A percentile compares a stretch with the other conserved stretches of the same genome.
phyloP scores from a whole-genome alignment of 1,284 basidiomycete genomes.

The Athelia sp. region DNA sequence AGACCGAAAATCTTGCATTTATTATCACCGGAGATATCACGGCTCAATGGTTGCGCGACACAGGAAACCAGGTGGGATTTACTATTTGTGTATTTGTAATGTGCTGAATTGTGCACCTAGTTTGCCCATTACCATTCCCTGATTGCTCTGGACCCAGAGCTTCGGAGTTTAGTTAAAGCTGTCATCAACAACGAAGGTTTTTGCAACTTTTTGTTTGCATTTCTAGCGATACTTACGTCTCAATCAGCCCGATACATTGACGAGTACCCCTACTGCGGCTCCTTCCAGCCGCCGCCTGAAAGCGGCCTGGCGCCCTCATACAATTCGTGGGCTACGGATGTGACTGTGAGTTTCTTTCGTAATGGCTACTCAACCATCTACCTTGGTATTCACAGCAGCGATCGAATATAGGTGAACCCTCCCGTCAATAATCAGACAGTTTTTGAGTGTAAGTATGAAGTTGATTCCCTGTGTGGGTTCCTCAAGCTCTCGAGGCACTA shows the following conservation, averaged over 20 bases:
- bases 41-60: constrained; percentile 48
- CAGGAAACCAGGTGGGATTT: constrained; percentile 43
- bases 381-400: no score
- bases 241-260: constrained; percentile 40
- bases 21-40: constrained; percentile 44
- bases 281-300: constrained; percentile 53
- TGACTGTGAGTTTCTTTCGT: no score
- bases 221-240: neutral
- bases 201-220: neutral
- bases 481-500: constrained; percentile 72
- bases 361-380: no score
- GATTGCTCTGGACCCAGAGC: constrained; percentile 35
- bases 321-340: constrained; percentile 50
- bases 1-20: constrained; percentile 50
- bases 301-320: constrained; percentile 38
- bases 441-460: constrained; percentile 80
- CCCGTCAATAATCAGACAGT: constrained; percentile 65
- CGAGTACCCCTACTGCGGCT: constrained; percentile 50
- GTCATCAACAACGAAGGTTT: constrained; percentile 45
- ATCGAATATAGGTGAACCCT: no score
- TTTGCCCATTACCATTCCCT: constrained; percentile 46
- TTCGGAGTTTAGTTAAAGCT: constrained; percentile 44
- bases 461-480: constrained; percentile 73
- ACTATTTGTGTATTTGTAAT: neutral
- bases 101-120: constrained; percentile 20